phyloP scores from a whole-genome alignment of 2,329 filamentous ascomycete species.

The Blumeriella jaapii region DNA sequence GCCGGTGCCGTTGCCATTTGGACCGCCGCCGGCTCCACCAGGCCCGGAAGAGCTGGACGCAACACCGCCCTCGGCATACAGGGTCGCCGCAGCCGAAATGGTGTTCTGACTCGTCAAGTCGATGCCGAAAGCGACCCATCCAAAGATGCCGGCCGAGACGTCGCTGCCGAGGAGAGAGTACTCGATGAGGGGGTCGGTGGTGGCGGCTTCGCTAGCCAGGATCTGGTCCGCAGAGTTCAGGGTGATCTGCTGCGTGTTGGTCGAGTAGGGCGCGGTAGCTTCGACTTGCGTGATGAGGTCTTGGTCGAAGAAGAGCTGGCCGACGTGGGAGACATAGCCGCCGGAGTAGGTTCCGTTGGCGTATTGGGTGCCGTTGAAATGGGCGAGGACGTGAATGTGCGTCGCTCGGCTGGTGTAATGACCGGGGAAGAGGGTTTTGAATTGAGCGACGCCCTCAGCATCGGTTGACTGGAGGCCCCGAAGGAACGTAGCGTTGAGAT shows the following conservation, averaged over 20 bases:
- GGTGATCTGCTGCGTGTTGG: slow-evolving; percentile 36
- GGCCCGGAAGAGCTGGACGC: neutral
- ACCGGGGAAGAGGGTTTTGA: slow-evolving; percentile 33
- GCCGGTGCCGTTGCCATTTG: neutral
- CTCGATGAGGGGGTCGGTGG: slow-evolving; percentile 41
- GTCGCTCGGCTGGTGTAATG: slow-evolving; percentile 34
- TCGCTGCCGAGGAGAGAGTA: slow-evolving; percentile 46
- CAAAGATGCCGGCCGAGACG: slow-evolving; percentile 39
- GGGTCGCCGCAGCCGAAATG: slow-evolving; percentile 2
- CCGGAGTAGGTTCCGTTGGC: slow-evolving; percentile 37
- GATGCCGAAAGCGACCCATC: slow-evolving; percentile 44
- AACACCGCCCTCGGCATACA: slow-evolving; percentile 7
- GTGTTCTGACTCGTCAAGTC: slow-evolving; percentile 25
- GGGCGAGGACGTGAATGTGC: slow-evolving; percentile 38
- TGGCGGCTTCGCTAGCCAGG: slow-evolving; percentile 35
- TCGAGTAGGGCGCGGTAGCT: slow-evolving; percentile 33
- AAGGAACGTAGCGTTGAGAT: slow-evolving; percentile 31
- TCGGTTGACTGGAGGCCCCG: slow-evolving; percentile 32
- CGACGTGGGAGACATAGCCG: slow-evolving; percentile 44
- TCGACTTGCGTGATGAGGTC: slow-evolving; percentile 42
- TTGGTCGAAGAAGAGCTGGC: slow-evolving; percentile 55
- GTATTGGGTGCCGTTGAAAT: slow-evolving; percentile 27
- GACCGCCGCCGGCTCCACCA: neutral
- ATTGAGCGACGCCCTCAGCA: slow-evolving; percentile 32
- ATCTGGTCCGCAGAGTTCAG: slow-evolving; percentile 38